Evolutionary conservation across 140 eudicot species (phyloP).

Genomic region (Erigeron philadelphicus): DNA sequence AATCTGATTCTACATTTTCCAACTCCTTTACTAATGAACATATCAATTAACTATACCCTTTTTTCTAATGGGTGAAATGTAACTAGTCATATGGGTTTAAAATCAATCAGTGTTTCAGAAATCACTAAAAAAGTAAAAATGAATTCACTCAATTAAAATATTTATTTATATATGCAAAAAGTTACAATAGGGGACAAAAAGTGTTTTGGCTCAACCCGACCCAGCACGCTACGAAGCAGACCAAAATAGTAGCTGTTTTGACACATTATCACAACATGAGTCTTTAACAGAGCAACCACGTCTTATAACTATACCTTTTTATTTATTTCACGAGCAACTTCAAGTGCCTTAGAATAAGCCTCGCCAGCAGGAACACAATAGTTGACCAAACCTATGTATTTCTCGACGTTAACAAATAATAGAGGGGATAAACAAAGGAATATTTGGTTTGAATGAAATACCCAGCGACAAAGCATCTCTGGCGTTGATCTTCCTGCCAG

Average conservation of each 20-base stretch:
- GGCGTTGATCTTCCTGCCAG: constrained; percentile 73
- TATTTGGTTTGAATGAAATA: constrained; percentile 24
- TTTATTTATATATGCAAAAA: background rate
- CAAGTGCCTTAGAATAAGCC: constrained; percentile 82
- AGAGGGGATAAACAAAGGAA: constrained; percentile 11
- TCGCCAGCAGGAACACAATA: constrained; percentile 76
- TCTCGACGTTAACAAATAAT: constrained; percentile 4
- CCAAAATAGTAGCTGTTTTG: background rate
- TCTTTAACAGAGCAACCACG: background rate
- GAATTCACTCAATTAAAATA: background rate
- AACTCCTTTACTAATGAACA: background rate
- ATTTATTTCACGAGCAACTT: constrained; percentile 73
- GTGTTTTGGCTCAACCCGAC: background rate
- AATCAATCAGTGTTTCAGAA: background rate
- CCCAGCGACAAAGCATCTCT: constrained; percentile 72
- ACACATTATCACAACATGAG: background rate
- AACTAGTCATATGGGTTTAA: background rate
- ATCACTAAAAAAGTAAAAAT: too few relatives aligned
- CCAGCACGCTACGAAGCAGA: background rate
- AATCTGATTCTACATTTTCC: background rate
- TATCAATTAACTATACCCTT: background rate
- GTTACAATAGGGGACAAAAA: too few relatives aligned
- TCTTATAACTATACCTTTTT: constrained; percentile 54
- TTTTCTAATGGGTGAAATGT: background rate
- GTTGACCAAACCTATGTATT: constrained; percentile 70